Percentiles rank a stretch among this genome's conserved stretches.
Evolutionary conservation across 1,284 basidiomycete species (phyloP).

Genomic region (Tetrapyrgos nigripes): DNA sequence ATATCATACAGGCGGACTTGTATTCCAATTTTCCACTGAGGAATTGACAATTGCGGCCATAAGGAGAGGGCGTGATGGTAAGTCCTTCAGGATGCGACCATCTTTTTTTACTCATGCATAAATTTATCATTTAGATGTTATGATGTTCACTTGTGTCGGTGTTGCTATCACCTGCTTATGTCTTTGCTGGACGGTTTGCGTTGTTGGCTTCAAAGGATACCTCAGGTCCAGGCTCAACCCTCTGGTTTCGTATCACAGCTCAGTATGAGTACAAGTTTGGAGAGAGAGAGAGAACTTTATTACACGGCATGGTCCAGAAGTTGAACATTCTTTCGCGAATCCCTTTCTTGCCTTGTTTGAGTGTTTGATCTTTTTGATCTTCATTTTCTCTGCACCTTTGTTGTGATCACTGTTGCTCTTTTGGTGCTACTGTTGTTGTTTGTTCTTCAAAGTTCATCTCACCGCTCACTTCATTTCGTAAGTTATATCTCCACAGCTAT

Average conservation of each 20-base stretch:
- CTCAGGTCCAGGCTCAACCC: slow-evolving; percentile 58
- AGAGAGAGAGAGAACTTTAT: neutral
- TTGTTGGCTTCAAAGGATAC: slow-evolving; percentile 84
- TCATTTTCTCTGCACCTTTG: too few relatives aligned
- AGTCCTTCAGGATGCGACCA: slow-evolving; percentile 32
- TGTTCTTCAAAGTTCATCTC: too few relatives aligned
- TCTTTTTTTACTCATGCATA: neutral
- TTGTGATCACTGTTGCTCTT: neutral
- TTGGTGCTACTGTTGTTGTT: neutral
- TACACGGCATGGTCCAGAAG: too few relatives aligned
- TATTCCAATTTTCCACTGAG: slow-evolving; percentile 93
- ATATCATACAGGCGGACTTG: too few relatives aligned
- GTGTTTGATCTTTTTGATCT: neutral
- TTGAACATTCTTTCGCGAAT: too few relatives aligned
- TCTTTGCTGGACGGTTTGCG: slow-evolving; percentile 78
- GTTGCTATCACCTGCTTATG: slow-evolving; percentile 85
- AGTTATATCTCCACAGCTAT: too few relatives aligned
- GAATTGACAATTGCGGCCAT: slow-evolving; percentile 93
- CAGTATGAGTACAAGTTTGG: slow-evolving; percentile 46
- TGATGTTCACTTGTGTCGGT: slow-evolving; percentile 86
- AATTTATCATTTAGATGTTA: slow-evolving; percentile 57
- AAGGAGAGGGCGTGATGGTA: slow-evolving; percentile 88
- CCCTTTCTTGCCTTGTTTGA: neutral
- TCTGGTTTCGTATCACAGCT: slow-evolving; percentile 49
- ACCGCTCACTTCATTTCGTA: slow-evolving; percentile 1